A percentile compares a stretch with the other conserved stretches of the same genome.
These are phyloP conservation scores for Prunus mume DNA, from an alignment of 306 rosid genomes.

Conservation along the genomic window DNA sequence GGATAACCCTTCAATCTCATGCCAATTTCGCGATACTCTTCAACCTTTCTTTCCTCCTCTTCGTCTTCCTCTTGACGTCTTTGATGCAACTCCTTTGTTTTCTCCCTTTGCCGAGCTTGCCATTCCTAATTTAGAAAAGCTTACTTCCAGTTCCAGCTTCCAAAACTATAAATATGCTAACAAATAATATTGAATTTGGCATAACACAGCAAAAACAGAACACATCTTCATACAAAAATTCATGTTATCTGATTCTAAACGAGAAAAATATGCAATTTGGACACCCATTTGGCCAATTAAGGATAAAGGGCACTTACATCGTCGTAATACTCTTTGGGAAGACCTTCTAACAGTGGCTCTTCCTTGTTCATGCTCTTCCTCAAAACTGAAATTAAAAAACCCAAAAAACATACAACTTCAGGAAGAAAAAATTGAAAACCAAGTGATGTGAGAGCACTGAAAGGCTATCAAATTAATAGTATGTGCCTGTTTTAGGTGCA, in stretches of 20 bases:
- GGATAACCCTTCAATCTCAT: slow-evolving; percentile 77
- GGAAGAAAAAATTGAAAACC: not conserved
- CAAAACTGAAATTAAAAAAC: slow-evolving; percentile 37
- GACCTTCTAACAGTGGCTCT: slow-evolving; percentile 67
- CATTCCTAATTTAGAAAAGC: slow-evolving; percentile 60
- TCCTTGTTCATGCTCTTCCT: slow-evolving; percentile 51
- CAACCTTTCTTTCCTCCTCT: slow-evolving; percentile 76
- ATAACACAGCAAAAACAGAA: not conserved
- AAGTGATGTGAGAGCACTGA: slow-evolving; percentile 6
- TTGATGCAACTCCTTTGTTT: slow-evolving; percentile 60
- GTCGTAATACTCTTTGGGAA: slow-evolving; percentile 89
- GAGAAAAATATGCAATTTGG: not conserved
- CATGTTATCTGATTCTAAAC: not conserved
- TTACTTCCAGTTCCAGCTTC: slow-evolving; percentile 29
- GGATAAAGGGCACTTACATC: slow-evolving; percentile 53
- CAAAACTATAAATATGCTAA: not conserved
- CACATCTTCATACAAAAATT: not conserved
- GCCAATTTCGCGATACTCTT: slow-evolving; percentile 84
- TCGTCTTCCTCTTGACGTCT: slow-evolving; percentile 66
- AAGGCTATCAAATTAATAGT: not conserved
- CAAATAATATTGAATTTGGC: not conserved
- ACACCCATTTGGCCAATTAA: not conserved
- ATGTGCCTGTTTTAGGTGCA: slow-evolving; percentile 43
- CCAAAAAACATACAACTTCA: not conserved
- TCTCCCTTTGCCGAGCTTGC: slow-evolving; percentile 80